These are phyloP conservation scores for Solanum gandarillasii DNA, from an alignment of 257 asterid species.

Conservation along the genomic window DNA sequence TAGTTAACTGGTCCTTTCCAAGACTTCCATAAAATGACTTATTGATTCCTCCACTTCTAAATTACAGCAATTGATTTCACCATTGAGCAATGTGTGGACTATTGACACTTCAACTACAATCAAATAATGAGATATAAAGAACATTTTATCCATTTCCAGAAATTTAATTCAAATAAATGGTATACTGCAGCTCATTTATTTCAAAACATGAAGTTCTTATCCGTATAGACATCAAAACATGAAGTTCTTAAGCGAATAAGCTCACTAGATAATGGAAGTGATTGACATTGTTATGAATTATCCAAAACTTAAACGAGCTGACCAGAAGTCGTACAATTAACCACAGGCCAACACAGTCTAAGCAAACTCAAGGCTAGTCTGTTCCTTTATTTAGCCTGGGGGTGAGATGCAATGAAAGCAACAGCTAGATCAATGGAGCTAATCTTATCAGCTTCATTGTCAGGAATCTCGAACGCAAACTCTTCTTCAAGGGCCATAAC, in stretches of 20 bases:
- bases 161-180: background rate
- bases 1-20: background rate
- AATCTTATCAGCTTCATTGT: conserved; percentile 31
- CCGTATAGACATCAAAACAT: background rate
- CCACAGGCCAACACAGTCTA: background rate
- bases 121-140: background rate
- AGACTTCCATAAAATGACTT: background rate
- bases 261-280: background rate
- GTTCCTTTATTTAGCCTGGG: conserved; percentile 21
- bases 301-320: background rate
- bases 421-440: conserved; percentile 19
- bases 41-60: background rate
- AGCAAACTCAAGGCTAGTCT: background rate
- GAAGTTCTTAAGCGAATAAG: background rate
- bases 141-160: background rate
- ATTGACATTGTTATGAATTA: background rate
- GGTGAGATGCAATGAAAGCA: conserved; percentile 33
- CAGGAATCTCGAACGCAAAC: conserved; percentile 31
- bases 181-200: background rate
- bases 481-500: conserved; percentile 39
- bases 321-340: background rate
- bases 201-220: background rate
- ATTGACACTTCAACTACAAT: background rate
- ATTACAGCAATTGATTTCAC: background rate
- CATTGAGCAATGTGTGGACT: background rate